These are phyloP conservation scores for Cyphellophora attinorum DNA, from an alignment of 2,329 filamentous ascomycete species.

Conservation along the genomic window DNA sequence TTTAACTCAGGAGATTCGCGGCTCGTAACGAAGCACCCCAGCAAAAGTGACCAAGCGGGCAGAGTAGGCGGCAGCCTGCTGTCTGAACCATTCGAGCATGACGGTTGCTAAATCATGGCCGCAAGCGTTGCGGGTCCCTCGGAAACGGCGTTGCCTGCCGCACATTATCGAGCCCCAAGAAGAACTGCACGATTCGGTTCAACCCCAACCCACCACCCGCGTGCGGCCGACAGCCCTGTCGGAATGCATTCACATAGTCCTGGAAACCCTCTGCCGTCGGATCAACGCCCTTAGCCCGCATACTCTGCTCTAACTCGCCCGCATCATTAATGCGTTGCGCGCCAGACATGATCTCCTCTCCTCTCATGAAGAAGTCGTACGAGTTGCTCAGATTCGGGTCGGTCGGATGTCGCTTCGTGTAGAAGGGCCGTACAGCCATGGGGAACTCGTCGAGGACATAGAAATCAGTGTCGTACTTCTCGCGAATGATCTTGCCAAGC, in stretches of 20 bases:
- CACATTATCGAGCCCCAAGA: conserved; percentile 55
- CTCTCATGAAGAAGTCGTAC: conserved; percentile 64
- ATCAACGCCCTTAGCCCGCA: conserved; percentile 51
- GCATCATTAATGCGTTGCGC: conserved; percentile 58
- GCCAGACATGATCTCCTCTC: conserved; percentile 59
- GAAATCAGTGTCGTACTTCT: conserved; percentile 91
- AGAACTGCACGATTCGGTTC: conserved; percentile 59
- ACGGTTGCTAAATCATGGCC: too few relatives aligned
- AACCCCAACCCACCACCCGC: conserved; percentile 56
- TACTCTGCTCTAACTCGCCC: conserved; percentile 47
- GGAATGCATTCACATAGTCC: conserved; percentile 56
- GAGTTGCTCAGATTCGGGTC: conserved; percentile 58
- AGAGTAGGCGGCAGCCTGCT: too few relatives aligned
- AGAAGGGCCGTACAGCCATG: conserved; percentile 77
- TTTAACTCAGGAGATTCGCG: too few relatives aligned
- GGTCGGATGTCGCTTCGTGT: conserved; percentile 69
- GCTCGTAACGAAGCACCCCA: too few relatives aligned
- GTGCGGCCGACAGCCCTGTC: conserved; percentile 55
- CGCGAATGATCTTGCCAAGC: conserved; percentile 74
- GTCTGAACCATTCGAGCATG: too few relatives aligned
- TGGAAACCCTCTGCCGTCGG: conserved; percentile 50
- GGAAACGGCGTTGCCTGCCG: conserved; percentile 54
- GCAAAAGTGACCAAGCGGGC: too few relatives aligned
- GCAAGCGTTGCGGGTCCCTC: conserved; percentile 49
- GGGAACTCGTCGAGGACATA: conserved; percentile 97